Evolutionary conservation across 345 rosid genomes (phyloP).

Genomic region (Linum lewisii): DNA sequence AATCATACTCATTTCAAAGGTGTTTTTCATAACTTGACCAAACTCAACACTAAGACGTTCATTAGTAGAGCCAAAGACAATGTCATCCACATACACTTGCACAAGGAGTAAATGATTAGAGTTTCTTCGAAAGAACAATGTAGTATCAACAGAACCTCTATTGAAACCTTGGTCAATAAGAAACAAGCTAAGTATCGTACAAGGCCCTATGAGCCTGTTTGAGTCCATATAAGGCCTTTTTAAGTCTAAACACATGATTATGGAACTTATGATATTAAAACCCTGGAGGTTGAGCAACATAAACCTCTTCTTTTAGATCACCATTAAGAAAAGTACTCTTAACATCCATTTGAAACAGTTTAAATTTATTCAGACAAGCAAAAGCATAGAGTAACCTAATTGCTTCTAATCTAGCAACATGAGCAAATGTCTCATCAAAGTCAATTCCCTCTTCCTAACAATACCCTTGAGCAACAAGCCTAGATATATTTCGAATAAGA

Average conservation of each 20-base stretch:
- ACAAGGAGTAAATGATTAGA: not conserved
- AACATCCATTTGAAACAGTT: not conserved
- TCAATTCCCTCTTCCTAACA: not conserved
- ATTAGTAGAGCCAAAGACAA: not conserved
- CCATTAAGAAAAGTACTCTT: not conserved
- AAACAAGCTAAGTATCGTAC: not conserved
- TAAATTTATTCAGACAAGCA: not conserved
- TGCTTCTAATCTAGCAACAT: not conserved
- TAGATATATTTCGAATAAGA: too few species aligned
- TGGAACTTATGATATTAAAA: not conserved
- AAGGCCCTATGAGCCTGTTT: not conserved
- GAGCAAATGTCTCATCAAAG: not conserved
- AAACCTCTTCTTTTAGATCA: not conserved
- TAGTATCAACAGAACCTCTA: not conserved
- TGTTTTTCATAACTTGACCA: not conserved
- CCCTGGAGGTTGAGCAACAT: not conserved
- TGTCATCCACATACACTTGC: not conserved
- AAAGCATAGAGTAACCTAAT: not conserved
- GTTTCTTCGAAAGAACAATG: not conserved
- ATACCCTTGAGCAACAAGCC: not conserved
- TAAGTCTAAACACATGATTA: not conserved
- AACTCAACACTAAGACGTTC: not conserved
- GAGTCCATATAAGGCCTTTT: not conserved
- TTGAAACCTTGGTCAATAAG: not conserved
- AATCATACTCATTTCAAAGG: not conserved